Evolutionary conservation across 129 eudicot species (phyloP).

Genomic region (sunflower (Helianthus annuus)): HanXRQr2.0-SUNRISE NC_035444.2:125334553-125335052

Average conservation of each 20-base stretch:
- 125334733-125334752: slow-evolving; percentile 29
- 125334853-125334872: slow-evolving; percentile 92
- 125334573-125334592: slow-evolving; percentile 42
- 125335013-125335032: neutral
- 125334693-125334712: neutral
- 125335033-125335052: neutral
- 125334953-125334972: neutral
- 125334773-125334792: slow-evolving; percentile 71
- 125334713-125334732: neutral
- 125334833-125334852: slow-evolving; percentile 83
- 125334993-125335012: neutral
- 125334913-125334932: neutral
- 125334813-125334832: slow-evolving; percentile 70
- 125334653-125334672: slow-evolving; percentile 20
- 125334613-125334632: slow-evolving; percentile 29
- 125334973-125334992: neutral
- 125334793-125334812: slow-evolving; percentile 97
- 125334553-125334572: slow-evolving; percentile 21
- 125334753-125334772: slow-evolving; percentile 92
- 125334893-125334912: slow-evolving; percentile 1
- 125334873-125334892: slow-evolving; percentile 66
- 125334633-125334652: slow-evolving; percentile 28
- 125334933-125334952: neutral
- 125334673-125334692: neutral
- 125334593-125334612: slow-evolving; percentile 37